Conservation (phyloP, 1,139 yeast genomes). For the Scheffersomyces segobiensis region DNA sequence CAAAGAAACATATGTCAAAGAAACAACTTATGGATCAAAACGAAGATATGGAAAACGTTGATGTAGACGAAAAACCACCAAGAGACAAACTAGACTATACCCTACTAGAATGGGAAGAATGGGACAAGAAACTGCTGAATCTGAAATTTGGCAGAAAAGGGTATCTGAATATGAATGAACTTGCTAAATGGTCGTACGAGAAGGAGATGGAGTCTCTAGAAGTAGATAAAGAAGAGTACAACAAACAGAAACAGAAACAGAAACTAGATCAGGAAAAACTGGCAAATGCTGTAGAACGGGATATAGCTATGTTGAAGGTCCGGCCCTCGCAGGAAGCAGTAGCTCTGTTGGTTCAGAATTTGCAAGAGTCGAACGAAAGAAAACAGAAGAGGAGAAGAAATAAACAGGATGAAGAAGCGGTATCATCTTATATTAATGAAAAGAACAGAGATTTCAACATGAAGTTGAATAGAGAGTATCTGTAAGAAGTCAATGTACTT, state of each 20-base stretch:
- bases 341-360: conserved; percentile 36
- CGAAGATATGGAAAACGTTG: conserved; percentile 10
- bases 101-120: conserved; percentile 65
- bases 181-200: conserved; percentile 58
- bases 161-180: conserved; percentile 43
- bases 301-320: background rate
- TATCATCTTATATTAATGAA: conserved; percentile 58
- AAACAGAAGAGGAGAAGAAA: conserved; percentile 32
- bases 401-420: conserved; percentile 31
- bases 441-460: conserved; percentile 78
- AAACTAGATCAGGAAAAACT: conserved; percentile 13
- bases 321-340: conserved; percentile 37
- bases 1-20: conserved; percentile 12
- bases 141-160: conserved; percentile 11
- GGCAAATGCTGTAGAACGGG: background rate
- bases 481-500: background rate
- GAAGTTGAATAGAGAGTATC: conserved; percentile 61
- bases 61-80: conserved; percentile 14
- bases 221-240: conserved; percentile 47
- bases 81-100: conserved; percentile 61
- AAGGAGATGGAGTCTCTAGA: conserved; percentile 42
- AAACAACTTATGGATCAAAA: conserved; percentile 6
- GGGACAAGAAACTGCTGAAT: conserved; percentile 48
- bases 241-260: conserved; percentile 33
- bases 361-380: conserved; percentile 37